A percentile compares a stretch with the other conserved stretches of the same genome.
phyloP scores from a whole-genome alignment of 345 rosid species.

The Eucalyptus cloeziana region DNA sequence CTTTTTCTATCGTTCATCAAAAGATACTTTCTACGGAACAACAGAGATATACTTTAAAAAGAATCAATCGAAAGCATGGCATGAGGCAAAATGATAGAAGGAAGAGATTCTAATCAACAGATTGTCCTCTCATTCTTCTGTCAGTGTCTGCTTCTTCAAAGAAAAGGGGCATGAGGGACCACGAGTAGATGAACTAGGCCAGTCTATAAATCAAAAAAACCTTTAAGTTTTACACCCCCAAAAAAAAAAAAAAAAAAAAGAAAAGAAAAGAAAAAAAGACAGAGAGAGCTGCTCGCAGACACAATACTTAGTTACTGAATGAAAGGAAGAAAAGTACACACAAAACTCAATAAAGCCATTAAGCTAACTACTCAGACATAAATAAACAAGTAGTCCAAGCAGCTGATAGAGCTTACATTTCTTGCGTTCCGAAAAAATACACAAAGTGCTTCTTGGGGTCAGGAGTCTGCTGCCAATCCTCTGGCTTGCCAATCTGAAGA shows the following conservation, averaged over 20 bases:
- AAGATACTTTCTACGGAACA: background rate
- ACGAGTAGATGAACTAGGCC: background rate
- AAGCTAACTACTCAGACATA: background rate
- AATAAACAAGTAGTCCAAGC: background rate
- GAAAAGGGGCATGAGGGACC: background rate
- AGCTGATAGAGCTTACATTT: constrained; percentile 55
- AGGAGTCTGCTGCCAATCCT: constrained; percentile 60
- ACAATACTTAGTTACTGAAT: background rate
- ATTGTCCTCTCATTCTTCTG: background rate
- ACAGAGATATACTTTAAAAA: background rate
- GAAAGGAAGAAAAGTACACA: background rate
- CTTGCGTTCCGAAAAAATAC: constrained; percentile 76
- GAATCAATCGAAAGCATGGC: background rate
- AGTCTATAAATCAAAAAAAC: background rate
- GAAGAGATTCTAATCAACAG: background rate
- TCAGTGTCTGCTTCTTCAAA: background rate
- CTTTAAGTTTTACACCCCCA: background rate
- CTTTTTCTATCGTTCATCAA: background rate
- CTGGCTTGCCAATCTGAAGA: constrained; percentile 77
- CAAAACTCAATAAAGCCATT: background rate
- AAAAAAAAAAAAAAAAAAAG: too few species aligned
- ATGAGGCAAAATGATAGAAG: background rate
- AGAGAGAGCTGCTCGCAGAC: background rate
- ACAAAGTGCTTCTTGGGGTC: constrained; percentile 86
- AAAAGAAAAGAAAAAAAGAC: background rate